Base-by-base conservation (phyloP, 2,329 filamentous ascomycete genomes). In the Ophiostoma sp. region DNA sequence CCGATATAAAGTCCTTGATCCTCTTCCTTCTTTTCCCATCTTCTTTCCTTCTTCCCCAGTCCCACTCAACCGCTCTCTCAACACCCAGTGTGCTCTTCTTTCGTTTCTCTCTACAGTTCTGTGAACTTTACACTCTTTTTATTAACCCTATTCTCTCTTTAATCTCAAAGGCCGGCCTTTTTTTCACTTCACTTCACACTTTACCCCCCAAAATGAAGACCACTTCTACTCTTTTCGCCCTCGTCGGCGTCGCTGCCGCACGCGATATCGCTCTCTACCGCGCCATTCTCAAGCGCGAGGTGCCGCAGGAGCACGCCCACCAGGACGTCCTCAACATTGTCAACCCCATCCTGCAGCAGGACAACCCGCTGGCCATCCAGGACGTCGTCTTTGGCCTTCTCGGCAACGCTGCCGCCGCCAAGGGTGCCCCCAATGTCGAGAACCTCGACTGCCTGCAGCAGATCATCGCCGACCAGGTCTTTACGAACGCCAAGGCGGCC, bases 391-490 rank as follows among this genome's bases (percentile, higher is more conserved):
- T 84, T 71, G 80, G 77, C 64, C 81, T 84, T 4, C 78, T 84
- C 36, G 82, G 82, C 67, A 81, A 82, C 69, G 76, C 74, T 1
- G 79, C 76, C 18, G 76, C 76, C 27, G 75, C 75, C 64, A 42
- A 71, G 27, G 76, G 76, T 40, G 75, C 76, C 14, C 73, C 73
- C 65, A 73, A 76, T 16, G 75, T 77, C 66, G 63, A 72, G 60
- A 76, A 87, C 74, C 76, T 82, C 69, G 83, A 86, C 76, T 87
- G 85, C 74, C 81, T 87, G 64, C 84, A 87, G 74, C 84, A 85
- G 78, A 81, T 80, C 67, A 79, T 80, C 9, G 85, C 85, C 66
- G 85, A 87, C 76, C 83, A 83, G 75, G 85, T 84, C 67, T 87
- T 87, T 76, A 85, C 83, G 74, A 86, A 87, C 72, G 83, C 84